Evolutionary conservation across 1,284 basidiomycete species (phyloP), one percentile per base, ranked within the genome.

Genomic region (Ganoderma leucocontextum): DNA sequence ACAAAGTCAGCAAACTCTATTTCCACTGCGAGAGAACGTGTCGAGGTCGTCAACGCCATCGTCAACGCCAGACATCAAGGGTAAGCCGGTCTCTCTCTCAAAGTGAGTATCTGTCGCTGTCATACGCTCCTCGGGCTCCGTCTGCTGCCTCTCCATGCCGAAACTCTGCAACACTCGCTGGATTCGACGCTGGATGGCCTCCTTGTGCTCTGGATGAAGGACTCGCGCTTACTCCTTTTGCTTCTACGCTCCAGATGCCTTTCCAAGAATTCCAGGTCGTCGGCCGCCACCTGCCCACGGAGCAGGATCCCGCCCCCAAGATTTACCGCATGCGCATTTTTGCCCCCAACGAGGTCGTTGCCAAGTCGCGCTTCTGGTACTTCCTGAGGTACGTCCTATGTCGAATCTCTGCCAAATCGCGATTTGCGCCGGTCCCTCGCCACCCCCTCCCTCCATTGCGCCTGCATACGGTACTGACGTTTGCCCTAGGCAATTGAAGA

Each of bases 291-390:
- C 87, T 99, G 79, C 97, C 97, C 79, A 97, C 96, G 69, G 95
- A 97, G 86, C 82, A 89, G 75, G 95, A 98, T 76, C 95, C 95
- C 69, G 93, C 89, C 74, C 97, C 97, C 74, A 98, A 99, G 88
- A 94, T 96, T 82, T 99, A 95, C 90, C 95, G 98, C 79, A 99
- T 99, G 97, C 93, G 97, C 82, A 98, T 99, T 82, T 99, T 99
- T 81, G 97, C 98, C 74, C 95, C 95, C 77, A 99, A 99, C 83
- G 96, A 98, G 76, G 92, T 98, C 75, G 95, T 99, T 78, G 98
- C 98, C 79, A 99, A 99, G 89, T 98, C 95, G 70, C 93, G 97
- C 73, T 99, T 98, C 94, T 99, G 98, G 97, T 99, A 99, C 88
- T 99, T 98, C 91, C 89, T 99, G 75, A 88, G 91, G 92, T 92